Evolutionary conservation across 352 stramenopile genomes (phyloP), one percentile per base, ranked within the genome.

Genomic region (Phytophthora tubulina): DNA sequence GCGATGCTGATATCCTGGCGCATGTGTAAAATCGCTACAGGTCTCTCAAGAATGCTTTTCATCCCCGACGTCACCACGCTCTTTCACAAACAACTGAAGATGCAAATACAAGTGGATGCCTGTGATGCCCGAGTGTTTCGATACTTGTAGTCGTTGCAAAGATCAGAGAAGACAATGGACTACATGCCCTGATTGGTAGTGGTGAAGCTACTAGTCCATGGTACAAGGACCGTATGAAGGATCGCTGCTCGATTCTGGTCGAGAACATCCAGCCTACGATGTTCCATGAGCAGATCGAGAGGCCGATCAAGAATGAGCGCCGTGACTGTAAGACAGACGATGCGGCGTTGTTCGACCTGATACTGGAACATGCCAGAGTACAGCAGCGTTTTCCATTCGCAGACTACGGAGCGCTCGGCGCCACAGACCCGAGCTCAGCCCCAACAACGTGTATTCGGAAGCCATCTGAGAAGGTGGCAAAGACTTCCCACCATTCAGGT

Each of bases 31-130:
- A 17, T 8, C 56, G 63, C 27, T 51, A 27, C 44, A 45, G 50
- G 27, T 35, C 27, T 10, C 45, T 73, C 9, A n/a, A 31, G 38
- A 72, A 69, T 36, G 48, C 39, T n/a, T 9, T 61, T 65, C 44
- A 56, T 68, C 8, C 63, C 30, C 10, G 48, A 72, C 7, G 32
- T 73, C 11, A 57, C 58, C 14, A 54, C 32, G 9, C 51, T 75
- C 39, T 56, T 71, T 15, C 38, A 33, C 6, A 33, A 57, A 31
- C 15, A 30, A 38, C 45, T 75, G 41, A 27, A 57, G 7, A 70
- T 75, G 67, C 36, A 59, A 27, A 50, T 73, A 31, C 55, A 15
- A 4, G 45, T 51, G 6, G 56, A 73, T 13, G 56, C 63, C 57
- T 67, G 48, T 48, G 57, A 73, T 27, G 44, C 48, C 10, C 56